These are phyloP conservation scores for Dissophora ornata DNA, from an alignment of 192 early-diverging fungal genomes.

Conservation along the genomic window DNA sequence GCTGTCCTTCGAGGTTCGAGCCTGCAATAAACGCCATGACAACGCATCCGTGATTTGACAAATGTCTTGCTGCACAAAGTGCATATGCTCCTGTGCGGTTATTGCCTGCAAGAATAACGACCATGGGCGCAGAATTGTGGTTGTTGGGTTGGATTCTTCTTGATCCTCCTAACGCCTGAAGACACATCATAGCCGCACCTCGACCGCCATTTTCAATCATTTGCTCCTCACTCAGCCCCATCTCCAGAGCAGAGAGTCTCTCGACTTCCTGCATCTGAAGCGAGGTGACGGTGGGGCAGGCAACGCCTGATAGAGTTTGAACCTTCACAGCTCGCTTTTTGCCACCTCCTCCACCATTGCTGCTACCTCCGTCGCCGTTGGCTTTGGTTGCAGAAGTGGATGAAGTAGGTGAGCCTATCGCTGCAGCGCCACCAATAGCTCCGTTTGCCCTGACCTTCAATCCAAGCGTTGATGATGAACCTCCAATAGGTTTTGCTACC, in stretches of 20 bases:
- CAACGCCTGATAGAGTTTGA: slow-evolving; percentile 63
- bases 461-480: neutral
- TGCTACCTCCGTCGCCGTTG: slow-evolving; percentile 18
- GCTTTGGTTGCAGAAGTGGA: neutral
- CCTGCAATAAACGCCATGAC: slow-evolving; percentile 67
- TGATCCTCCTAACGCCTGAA: slow-evolving; percentile 79
- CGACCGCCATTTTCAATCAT: slow-evolving; percentile 86
- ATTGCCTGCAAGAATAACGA: slow-evolving; percentile 81
- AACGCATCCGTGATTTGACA: slow-evolving; percentile 81
- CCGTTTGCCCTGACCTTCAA: slow-evolving; percentile 9
- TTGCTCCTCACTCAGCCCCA: slow-evolving; percentile 75
- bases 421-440: neutral
- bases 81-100: slow-evolving; percentile 79
- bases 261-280: slow-evolving; percentile 78
- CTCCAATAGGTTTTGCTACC: neutral
- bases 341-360: slow-evolving; percentile 19
- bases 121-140: slow-evolving; percentile 76
- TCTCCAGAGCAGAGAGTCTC: slow-evolving; percentile 60
- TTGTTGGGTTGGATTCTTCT: slow-evolving; percentile 81
- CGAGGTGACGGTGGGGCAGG: slow-evolving; percentile 69
- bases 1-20: slow-evolving; percentile 54
- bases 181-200: slow-evolving; percentile 74
- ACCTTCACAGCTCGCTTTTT: slow-evolving; percentile 51
- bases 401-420: slow-evolving; percentile 7
- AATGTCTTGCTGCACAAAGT: slow-evolving; percentile 76